These are phyloP conservation scores for Ophiosphaerella herpotricha DNA, from an alignment of 2,329 filamentous ascomycete species.

Conservation along the genomic window DNA sequence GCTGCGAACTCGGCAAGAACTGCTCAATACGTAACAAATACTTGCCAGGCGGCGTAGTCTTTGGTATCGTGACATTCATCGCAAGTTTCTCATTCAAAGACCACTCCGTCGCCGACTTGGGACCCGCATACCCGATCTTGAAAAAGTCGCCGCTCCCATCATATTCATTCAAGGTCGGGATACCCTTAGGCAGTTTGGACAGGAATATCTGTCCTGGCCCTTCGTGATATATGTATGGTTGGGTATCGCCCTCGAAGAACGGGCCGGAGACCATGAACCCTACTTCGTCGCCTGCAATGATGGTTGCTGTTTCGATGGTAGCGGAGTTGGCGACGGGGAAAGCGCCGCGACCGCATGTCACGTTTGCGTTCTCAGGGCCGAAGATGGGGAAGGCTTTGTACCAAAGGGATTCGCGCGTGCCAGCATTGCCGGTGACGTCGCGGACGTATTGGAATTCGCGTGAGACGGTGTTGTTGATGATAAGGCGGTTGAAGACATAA, in stretches of 20 bases:
- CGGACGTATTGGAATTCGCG: constrained; percentile 25
- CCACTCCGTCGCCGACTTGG: constrained; percentile 10
- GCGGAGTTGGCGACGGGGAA: constrained; percentile 12
- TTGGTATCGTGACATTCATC: constrained; percentile 21
- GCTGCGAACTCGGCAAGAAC: constrained; percentile 6
- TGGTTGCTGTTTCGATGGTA: constrained; percentile 19
- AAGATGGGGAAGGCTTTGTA: constrained; percentile 17
- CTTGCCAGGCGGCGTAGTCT: constrained; percentile 21
- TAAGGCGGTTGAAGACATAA: constrained; percentile 19
- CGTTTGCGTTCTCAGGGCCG: constrained; percentile 6
- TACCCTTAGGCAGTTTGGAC: constrained; percentile 10
- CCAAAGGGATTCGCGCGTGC: constrained; percentile 4
- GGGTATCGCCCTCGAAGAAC: constrained; percentile 7
- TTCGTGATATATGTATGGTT: constrained; percentile 18
- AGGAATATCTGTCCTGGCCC: constrained; percentile 23
- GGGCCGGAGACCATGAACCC: constrained; percentile 19
- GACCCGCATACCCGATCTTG: constrained; percentile 20
- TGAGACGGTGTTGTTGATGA: constrained; percentile 24
- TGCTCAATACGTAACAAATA: constrained; percentile 25
- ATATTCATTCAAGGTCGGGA: constrained; percentile 13
- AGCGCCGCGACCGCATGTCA: constrained; percentile 14
- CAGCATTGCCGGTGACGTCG: constrained; percentile 11
- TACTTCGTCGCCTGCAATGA: constrained; percentile 10
- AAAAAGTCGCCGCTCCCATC: constrained; percentile 22
- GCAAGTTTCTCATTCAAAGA: background rate